Conservation (phyloP, 495 filamentous ascomycete species). For the Penicillium arizonense region DNA sequence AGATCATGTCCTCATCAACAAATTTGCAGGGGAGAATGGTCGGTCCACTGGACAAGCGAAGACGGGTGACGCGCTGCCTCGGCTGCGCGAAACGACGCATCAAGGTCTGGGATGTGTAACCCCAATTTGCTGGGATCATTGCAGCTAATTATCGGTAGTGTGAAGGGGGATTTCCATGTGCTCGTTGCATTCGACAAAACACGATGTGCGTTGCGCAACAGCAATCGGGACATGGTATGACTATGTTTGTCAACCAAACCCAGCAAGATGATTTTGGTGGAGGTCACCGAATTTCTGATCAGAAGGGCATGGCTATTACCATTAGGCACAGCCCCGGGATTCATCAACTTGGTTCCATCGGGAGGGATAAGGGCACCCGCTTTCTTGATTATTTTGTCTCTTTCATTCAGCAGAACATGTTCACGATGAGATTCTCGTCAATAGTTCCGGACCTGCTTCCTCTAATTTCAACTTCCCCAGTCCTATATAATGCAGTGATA, state of each 20-base stretch:
- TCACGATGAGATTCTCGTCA: constrained; percentile 4
- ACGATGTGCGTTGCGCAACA: constrained; percentile 8
- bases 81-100: constrained; percentile 10
- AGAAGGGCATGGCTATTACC: background rate
- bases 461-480: too few relatives aligned
- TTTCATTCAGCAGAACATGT: constrained; percentile 8
- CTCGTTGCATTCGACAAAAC: constrained; percentile 1
- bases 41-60: constrained; percentile 13
- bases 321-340: background rate
- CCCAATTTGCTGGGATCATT: background rate
- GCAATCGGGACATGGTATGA: constrained; percentile 1
- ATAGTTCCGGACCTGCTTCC: background rate
- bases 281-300: background rate
- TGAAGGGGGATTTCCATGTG: constrained; percentile 10
- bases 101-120: constrained; percentile 7
- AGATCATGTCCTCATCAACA: constrained; percentile 1
- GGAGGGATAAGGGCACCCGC: background rate
- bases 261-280: background rate
- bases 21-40: background rate
- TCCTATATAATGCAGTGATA: too few relatives aligned
- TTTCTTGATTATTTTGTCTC: constrained; percentile 7
- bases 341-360: background rate
- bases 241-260: constrained; percentile 11
- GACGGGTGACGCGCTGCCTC: constrained; percentile 4
- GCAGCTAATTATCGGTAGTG: constrained; percentile 7